Evolutionary conservation across 352 stramenopile species (phyloP), one percentile per base, ranked within the genome.

Genomic region (Labyrinthula sp.): DNA sequence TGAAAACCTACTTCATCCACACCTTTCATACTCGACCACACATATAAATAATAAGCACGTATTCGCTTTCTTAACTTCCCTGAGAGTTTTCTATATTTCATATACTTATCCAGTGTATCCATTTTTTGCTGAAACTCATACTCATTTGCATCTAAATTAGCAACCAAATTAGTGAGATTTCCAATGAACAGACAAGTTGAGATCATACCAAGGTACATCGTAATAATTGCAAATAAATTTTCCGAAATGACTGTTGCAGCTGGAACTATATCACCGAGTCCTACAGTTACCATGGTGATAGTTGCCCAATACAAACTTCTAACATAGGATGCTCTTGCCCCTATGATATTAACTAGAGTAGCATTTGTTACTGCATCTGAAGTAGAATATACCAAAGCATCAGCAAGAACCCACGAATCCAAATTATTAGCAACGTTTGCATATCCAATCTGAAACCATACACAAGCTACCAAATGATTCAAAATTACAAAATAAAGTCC

Each of bases 211-310:
- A 27, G n/a, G 22, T 54, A 54, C 45, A 54, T 54, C n/a, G 45
- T 54, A 7, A 36, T 8, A 9, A 54, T 35, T 0, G 38, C 30
- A 20, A 54, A 54, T 0, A 24, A 17, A 3, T 35, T 54, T 20
- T 54, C 45, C 15, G 6, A 3, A 5, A 15, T 22, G 0, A 38
- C 46, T 12, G 3, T 30, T 25, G 3, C 10, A 4, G 0, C 25
- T 0, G 45, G 34, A 0, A 40, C 20, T 14, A 58, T 48, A 21
- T 58, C 49, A 17, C 49, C 49, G 48, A 58, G 47, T 0, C 49
- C 49, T 1, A 57, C 46, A 3, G 49, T 58, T 20, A 57, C 48
- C 49, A 58, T 58, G 9, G 49, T 58, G 21, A 40, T 58, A n/a
- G 59, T 50, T 3, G 49, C 27, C 49, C 49, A 58, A 18, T 58